Conservation (phyloP, 805 yeast species). For the Monosporozyma siamensis region DNA sequence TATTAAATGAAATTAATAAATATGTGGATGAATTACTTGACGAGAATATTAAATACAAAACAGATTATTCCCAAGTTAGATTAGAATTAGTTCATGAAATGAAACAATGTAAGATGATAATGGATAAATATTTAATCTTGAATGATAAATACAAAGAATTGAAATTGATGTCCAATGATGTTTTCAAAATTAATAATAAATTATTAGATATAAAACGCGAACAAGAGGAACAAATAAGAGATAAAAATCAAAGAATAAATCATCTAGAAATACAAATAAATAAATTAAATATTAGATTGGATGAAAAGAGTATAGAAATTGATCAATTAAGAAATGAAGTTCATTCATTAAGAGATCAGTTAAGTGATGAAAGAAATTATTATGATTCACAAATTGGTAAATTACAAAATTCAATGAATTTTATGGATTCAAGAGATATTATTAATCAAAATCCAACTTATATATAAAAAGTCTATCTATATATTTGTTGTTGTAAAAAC, state of each 20-base stretch:
- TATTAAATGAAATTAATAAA: slow-evolving; percentile 8
- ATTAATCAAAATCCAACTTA: not conserved
- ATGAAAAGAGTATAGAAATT: not conserved
- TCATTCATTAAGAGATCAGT: not conserved
- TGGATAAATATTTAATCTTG: slow-evolving; percentile 30
- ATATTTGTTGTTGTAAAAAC: too few species aligned
- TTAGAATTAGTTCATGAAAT: slow-evolving; percentile 29
- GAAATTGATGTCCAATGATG: slow-evolving; percentile 8
- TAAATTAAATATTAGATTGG: slow-evolving; percentile 1
- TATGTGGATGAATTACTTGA: slow-evolving; percentile 5
- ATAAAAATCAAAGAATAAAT: slow-evolving; percentile 25
- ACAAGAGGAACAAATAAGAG: slow-evolving; percentile 15
- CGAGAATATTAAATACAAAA: slow-evolving; percentile 7
- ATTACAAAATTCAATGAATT: not conserved
- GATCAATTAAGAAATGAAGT: not conserved
- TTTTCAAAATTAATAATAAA: slow-evolving; percentile 8
- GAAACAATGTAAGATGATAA: slow-evolving; percentile 28
- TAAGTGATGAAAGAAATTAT: not conserved
- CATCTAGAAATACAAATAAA: slow-evolving; percentile 1
- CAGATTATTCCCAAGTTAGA: slow-evolving; percentile 22
- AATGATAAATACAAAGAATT: slow-evolving; percentile 27
- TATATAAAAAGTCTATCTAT: too few species aligned
- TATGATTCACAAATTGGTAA: not conserved
- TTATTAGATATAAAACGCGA: slow-evolving; percentile 21
- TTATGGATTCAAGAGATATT: not conserved